Percentiles rank a stretch among this genome's conserved stretches.
Conservation (phyloP, 1,284 basidiomycete species). For the Cystobasidium slooffiae region DNA sequence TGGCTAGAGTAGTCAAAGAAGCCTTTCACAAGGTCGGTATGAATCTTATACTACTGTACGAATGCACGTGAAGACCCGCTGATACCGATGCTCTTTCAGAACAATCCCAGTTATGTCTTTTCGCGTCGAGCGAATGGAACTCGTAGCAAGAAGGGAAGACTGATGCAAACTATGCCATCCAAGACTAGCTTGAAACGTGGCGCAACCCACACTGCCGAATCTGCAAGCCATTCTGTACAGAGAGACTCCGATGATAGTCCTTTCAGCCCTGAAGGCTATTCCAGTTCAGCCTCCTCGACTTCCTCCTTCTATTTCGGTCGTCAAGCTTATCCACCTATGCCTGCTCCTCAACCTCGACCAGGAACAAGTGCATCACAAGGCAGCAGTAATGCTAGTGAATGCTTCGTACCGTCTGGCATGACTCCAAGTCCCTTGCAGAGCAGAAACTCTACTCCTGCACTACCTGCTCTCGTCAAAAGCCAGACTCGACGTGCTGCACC, state of each 20-base stretch:
- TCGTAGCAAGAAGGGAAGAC: slow-evolving; percentile 1
- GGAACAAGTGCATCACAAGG: neutral
- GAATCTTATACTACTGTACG: neutral
- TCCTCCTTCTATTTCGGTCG: slow-evolving; percentile 5
- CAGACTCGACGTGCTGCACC: neutral
- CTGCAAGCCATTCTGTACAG: neutral
- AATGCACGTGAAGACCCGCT: neutral
- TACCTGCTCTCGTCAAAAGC: neutral
- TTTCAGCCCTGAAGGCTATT: slow-evolving; percentile 19
- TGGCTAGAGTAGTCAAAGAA: slow-evolving; percentile 34
- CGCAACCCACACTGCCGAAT: neutral
- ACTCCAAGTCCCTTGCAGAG: neutral
- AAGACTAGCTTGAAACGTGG: neutral
- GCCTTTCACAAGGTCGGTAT: slow-evolving; percentile 29
- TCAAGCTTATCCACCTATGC: neutral
- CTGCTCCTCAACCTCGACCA: neutral
- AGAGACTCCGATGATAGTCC: slow-evolving; percentile 10
- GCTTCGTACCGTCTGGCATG: neutral
- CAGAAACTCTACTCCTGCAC: neutral
- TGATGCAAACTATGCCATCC: neutral
- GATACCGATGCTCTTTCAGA: slow-evolving; percentile 4
- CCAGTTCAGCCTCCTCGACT: slow-evolving; percentile 14
- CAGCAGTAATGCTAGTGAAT: neutral
- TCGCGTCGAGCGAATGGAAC: slow-evolving; percentile 35
- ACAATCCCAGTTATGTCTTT: slow-evolving; percentile 35